Evolutionary conservation across 441 rosid genomes (phyloP).

Genomic region (Raphanus hybrid): DNA sequence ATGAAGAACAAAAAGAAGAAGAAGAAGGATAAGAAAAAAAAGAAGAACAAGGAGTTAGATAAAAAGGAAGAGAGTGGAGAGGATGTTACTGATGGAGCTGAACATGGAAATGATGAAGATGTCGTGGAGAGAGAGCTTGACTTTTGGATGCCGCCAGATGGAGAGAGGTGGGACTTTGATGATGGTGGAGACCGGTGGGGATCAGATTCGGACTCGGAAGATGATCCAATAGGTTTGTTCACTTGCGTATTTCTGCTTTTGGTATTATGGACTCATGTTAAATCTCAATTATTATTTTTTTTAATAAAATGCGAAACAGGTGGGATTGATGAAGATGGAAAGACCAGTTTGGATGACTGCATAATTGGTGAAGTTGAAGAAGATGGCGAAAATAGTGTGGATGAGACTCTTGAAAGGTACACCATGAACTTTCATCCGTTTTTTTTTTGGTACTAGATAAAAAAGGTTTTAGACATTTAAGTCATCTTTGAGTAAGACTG

Average conservation of each 20-base stretch:
- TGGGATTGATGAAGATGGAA: slow-evolving; percentile 22
- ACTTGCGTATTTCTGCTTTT: background rate
- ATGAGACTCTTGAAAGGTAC: slow-evolving; percentile 31
- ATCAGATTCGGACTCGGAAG: slow-evolving; percentile 65
- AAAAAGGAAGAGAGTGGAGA: slow-evolving; percentile 42
- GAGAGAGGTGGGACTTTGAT: slow-evolving; percentile 92
- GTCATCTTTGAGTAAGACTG: background rate
- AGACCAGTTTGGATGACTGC: slow-evolving; percentile 29
- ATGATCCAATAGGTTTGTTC: slow-evolving; percentile 58
- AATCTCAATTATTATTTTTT: background rate
- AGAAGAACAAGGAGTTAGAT: slow-evolving; percentile 26
- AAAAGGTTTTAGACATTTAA: background rate
- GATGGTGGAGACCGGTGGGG: slow-evolving; percentile 88
- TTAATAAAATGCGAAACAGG: slow-evolving; percentile 9
- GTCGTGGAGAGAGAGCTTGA: slow-evolving; percentile 63
- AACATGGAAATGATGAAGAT: slow-evolving; percentile 45
- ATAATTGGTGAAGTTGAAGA: slow-evolving; percentile 3
- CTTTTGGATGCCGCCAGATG: slow-evolving; percentile 91
- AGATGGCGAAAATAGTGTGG: slow-evolving; percentile 22
- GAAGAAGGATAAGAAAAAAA: slow-evolving; percentile 52
- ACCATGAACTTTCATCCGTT: background rate
- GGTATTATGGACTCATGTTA: background rate
- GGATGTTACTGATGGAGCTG: slow-evolving; percentile 52
- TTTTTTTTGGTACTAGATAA: background rate
- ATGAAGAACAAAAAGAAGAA: slow-evolving; percentile 36